Conservation (phyloP, 1,139 yeast species). For the Meyerozyma smithsonii region DNA sequence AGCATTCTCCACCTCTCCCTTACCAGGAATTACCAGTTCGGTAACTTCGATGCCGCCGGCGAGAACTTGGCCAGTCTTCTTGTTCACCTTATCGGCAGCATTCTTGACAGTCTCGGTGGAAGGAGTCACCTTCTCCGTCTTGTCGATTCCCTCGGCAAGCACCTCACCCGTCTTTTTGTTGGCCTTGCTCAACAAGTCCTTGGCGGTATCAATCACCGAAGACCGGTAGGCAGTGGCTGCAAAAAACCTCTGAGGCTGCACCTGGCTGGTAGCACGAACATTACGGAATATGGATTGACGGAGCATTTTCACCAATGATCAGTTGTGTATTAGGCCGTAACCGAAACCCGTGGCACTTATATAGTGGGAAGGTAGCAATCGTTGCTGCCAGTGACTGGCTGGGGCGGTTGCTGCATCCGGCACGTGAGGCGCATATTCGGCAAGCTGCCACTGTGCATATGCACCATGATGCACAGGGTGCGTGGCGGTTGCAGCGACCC, state of each 20-base stretch:
- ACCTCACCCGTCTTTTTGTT: constrained; percentile 27
- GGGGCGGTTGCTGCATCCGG: neutral
- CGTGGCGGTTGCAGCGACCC: neutral
- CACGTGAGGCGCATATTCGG: neutral
- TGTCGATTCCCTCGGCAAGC: constrained; percentile 26
- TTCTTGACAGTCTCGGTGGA: constrained; percentile 12
- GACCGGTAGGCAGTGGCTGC: constrained; percentile 12
- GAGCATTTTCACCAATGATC: neutral
- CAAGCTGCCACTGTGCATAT: neutral
- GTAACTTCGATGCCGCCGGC: constrained; percentile 32
- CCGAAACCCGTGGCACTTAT: neutral
- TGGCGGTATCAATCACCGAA: constrained; percentile 32
- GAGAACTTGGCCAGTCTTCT: constrained; percentile 31
- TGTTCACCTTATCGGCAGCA: constrained; percentile 17
- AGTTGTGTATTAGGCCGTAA: neutral
- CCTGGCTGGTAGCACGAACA: neutral
- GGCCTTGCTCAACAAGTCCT: constrained; percentile 29
- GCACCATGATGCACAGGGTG: neutral
- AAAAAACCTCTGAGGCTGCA: constrained; percentile 2
- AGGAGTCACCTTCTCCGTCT: constrained; percentile 18
- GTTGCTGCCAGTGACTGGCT: constrained; percentile 1
- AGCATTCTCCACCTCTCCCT: constrained; percentile 27
- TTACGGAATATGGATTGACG: neutral
- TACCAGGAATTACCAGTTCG: constrained; percentile 16
- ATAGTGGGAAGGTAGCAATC: neutral